These are phyloP conservation scores for Usnea hakonensis DNA, from an alignment of 495 filamentous ascomycete genomes.

Conservation along the genomic window DNA sequence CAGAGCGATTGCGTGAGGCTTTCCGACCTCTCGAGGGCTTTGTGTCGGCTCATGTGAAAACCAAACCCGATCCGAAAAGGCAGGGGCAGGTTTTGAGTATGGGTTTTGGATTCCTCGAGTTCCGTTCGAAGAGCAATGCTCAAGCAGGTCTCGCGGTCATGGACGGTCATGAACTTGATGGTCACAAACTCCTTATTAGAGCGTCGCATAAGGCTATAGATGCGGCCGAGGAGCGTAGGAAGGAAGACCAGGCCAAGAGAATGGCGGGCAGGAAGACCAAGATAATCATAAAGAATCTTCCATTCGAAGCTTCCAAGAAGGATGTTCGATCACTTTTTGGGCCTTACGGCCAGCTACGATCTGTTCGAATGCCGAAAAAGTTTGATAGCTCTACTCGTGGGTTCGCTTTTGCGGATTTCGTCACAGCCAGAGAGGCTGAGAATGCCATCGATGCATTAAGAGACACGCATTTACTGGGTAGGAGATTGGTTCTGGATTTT, in stretches of 20 bases:
- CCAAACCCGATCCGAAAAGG: slow-evolving; percentile 76
- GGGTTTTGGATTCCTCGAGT: slow-evolving; percentile 95
- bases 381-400: slow-evolving; percentile 80
- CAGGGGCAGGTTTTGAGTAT: slow-evolving; percentile 80
- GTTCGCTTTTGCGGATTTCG: slow-evolving; percentile 95
- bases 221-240: slow-evolving; percentile 75
- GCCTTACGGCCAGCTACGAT: slow-evolving; percentile 82
- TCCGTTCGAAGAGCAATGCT: slow-evolving; percentile 66
- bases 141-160: slow-evolving; percentile 71
- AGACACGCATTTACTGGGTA: slow-evolving; percentile 88
- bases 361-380: slow-evolving; percentile 89
- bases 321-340: slow-evolving; percentile 80
- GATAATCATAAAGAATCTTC: slow-evolving; percentile 96
- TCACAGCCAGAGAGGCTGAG: slow-evolving; percentile 83
- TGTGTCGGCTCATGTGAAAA: slow-evolving; percentile 74
- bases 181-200: slow-evolving; percentile 75
- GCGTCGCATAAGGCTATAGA: slow-evolving; percentile 78
- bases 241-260: slow-evolving; percentile 74
- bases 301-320: slow-evolving; percentile 90
- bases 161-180: slow-evolving; percentile 78
- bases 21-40: slow-evolving; percentile 83
- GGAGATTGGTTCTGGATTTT: slow-evolving; percentile 82
- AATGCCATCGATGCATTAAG: slow-evolving; percentile 85
- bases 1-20: slow-evolving; percentile 56
- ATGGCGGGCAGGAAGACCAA: slow-evolving; percentile 67